Evolutionary conservation across 2,329 filamentous ascomycete genomes (phyloP), one percentile per base, ranked within the genome.

Genomic region (Aspergillus viridinutans): DNA sequence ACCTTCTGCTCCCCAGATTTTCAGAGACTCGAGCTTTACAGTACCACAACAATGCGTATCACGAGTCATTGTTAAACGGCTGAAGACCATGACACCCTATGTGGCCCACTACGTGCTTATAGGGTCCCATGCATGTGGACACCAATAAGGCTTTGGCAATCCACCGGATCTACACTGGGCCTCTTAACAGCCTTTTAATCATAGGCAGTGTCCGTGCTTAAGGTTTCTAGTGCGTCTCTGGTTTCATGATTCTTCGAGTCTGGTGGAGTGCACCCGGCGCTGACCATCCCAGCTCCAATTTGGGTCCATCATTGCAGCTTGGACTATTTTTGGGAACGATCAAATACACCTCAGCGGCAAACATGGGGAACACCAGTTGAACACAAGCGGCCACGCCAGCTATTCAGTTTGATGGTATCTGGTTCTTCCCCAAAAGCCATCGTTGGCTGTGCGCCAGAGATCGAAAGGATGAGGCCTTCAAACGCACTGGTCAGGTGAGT

Each of bases 161-260:
- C 61, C 1, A 57, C 48, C 17, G 58, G 58, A 4, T 60, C 57
- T 4, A 53, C 20, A 1, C 35, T 62, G 10, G 61, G 57, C 6
- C 52, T 61, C 10, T 60, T 64, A 25, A 64, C 57, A 4, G 63
- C 63, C 62, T 65, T 35, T 52, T 54, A 23, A 61, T 60, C 29
- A 57, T 65, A 3, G 62, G 62, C 21, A 59, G 56, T 4, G 47
- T 64, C 12, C 58, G 56, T 48, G 56, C 63, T 42, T 50, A 17
- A 49, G 62, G n/a, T 61, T 64, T 20, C 52, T 64, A 5, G 60
- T 64, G 4, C 59, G 61, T 3, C 50, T 63, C 29, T 57, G 61
- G 59, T 62, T 50, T 32, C 57, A 58, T 47, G 47, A 17, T 5
- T 29, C 28, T 10, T 29, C 20, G 32, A 26, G 26, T 12, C 10